Evolutionary conservation across 202 grass and related monocot species (phyloP).

Genomic region (Schoenoplectus triqueter): DNA sequence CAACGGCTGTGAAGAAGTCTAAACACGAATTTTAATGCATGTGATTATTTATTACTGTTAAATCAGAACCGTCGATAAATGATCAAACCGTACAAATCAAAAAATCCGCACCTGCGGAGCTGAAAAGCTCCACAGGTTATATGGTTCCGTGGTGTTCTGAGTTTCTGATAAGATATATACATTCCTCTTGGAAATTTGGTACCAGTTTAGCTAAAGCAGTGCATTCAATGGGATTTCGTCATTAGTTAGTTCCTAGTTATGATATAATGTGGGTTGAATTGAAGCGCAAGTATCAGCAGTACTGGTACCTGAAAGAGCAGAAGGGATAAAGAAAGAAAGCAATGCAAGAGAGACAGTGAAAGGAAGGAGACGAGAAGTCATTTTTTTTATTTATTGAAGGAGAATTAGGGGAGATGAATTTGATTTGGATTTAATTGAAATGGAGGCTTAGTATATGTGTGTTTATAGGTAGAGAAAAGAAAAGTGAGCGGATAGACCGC

Average conservation of each 20-base stretch:
- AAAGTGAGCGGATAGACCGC: background rate
- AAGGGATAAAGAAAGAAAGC: conserved; percentile 25
- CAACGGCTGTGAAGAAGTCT: too few species aligned
- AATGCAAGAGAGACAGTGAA: conserved; percentile 31
- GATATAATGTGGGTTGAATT: background rate
- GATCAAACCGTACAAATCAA: too few species aligned
- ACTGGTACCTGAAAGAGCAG: conserved; percentile 44
- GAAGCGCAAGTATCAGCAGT: conserved; percentile 47
- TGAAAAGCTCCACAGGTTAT: too few species aligned
- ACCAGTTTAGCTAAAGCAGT: background rate
- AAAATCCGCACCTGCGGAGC: too few species aligned
- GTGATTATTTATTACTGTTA: too few species aligned
- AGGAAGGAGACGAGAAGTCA: conserved; percentile 17
- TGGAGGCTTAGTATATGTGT: background rate
- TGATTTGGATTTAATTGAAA: background rate
- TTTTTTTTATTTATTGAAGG: background rate
- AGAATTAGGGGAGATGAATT: background rate
- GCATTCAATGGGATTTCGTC: background rate
- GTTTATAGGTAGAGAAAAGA: conserved; percentile 8
- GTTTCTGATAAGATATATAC: background rate
- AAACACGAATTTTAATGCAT: too few species aligned
- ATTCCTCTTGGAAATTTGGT: background rate
- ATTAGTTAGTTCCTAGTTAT: background rate
- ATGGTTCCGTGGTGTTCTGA: background rate
- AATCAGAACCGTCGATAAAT: too few species aligned